phyloP scores from a whole-genome alignment of 2,329 filamentous ascomycete species.

The Talaromyces verruculosus region DNA sequence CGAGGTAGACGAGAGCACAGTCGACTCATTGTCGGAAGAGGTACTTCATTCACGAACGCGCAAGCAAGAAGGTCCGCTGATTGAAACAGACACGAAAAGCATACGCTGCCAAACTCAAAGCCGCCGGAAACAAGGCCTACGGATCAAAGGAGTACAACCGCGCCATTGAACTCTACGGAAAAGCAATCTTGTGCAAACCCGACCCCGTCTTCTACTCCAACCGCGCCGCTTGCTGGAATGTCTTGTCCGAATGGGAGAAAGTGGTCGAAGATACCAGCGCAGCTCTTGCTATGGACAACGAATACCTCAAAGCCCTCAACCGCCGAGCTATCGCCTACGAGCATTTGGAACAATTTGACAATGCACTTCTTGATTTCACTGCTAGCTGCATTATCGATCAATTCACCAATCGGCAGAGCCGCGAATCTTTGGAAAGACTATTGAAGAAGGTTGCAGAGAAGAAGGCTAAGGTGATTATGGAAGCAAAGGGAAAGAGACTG shows the following conservation, averaged over 20 bases:
- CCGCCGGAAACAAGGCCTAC: slow-evolving; percentile 93
- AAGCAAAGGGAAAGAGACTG: slow-evolving; percentile 76
- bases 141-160: slow-evolving; percentile 89
- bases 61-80: background rate
- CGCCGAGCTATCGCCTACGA: slow-evolving; percentile 95
- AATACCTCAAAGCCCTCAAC: slow-evolving; percentile 98
- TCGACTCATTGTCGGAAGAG: slow-evolving; percentile 49
- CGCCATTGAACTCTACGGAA: slow-evolving; percentile 91
- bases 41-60: slow-evolving; percentile 32
- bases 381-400: slow-evolving; percentile 98
- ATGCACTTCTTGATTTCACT: slow-evolving; percentile 94
- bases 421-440: slow-evolving; percentile 84
- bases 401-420: slow-evolving; percentile 88
- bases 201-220: slow-evolving; percentile 99
- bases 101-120: slow-evolving; percentile 88
- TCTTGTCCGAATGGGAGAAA: slow-evolving; percentile 88
- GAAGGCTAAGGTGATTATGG: slow-evolving; percentile 87
- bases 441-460: slow-evolving; percentile 96
- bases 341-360: slow-evolving; percentile 84
- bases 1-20: slow-evolving; percentile 56
- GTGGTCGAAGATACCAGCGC: slow-evolving; percentile 96
- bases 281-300: slow-evolving; percentile 85
- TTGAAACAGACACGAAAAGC: slow-evolving; percentile 69
- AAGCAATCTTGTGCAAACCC: slow-evolving; percentile 94
- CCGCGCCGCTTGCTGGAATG: slow-evolving; percentile 95